Evolutionary conservation across 148 eudicot genomes (phyloP).

Genomic region (Selenicereus undatus): DNA sequence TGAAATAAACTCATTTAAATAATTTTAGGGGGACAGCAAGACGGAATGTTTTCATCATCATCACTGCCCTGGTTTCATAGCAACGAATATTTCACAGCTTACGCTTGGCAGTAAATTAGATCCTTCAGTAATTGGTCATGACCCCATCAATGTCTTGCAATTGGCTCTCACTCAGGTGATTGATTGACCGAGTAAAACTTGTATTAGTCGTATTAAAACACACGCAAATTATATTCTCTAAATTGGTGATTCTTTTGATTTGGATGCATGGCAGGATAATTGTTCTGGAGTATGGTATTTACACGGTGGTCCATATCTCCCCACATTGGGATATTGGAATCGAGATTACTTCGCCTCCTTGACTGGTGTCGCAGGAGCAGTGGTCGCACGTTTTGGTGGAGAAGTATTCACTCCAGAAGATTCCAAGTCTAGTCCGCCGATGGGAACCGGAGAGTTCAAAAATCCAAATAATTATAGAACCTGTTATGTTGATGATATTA

Average conservation of each 20-base stretch:
- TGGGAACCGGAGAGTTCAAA: too few species aligned
- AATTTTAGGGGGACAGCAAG: neutral
- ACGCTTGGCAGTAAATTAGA: neutral
- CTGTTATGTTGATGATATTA: too few species aligned
- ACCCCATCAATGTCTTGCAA: neutral
- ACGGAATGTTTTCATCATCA: neutral
- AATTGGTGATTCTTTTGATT: too few species aligned
- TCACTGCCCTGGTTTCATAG: neutral
- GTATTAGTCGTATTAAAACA: too few species aligned
- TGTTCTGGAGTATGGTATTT: neutral
- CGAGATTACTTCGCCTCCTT: neutral
- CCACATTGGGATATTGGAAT: constrained; percentile 7
- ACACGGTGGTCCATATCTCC: neutral
- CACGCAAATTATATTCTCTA: neutral
- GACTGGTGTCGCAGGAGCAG: too few species aligned
- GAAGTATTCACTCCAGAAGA: too few species aligned
- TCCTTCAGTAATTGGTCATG: neutral
- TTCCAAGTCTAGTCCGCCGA: too few species aligned
- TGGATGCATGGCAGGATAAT: neutral
- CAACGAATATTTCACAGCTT: neutral
- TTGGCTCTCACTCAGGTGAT: neutral
- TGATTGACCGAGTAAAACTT: too few species aligned
- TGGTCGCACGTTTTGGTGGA: too few species aligned
- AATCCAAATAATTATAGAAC: too few species aligned
- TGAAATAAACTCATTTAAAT: too few species aligned